Conservation (phyloP, 2,329 filamentous ascomycete genomes). For the Fusarium sp. region DNA sequence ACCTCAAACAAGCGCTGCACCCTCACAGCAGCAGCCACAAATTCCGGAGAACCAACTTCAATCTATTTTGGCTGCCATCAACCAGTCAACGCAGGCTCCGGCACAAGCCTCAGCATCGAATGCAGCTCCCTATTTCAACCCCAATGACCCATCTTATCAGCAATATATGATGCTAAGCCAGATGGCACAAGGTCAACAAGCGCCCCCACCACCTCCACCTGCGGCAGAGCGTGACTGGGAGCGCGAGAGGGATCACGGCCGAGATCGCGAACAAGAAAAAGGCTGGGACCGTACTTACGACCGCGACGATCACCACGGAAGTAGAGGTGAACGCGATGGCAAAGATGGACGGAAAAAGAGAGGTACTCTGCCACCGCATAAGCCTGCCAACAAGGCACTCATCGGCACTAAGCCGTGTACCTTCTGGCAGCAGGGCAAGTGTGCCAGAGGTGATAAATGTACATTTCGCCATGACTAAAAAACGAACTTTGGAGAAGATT, state of each 20-base stretch:
- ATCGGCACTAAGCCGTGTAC: slow-evolving; percentile 76
- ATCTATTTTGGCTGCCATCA: slow-evolving; percentile 59
- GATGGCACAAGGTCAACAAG: slow-evolving; percentile 52
- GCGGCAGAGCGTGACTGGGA: slow-evolving; percentile 52
- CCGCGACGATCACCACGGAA: slow-evolving; percentile 50
- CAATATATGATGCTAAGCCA: slow-evolving; percentile 56
- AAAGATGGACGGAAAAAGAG: slow-evolving; percentile 58
- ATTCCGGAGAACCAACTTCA: slow-evolving; percentile 57
- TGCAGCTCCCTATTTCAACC: slow-evolving; percentile 49
- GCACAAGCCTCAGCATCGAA: slow-evolving; percentile 40
- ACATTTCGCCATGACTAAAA: slow-evolving; percentile 75
- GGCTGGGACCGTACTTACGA: slow-evolving; percentile 43
- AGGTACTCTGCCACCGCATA: slow-evolving; percentile 56
- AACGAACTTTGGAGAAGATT: slow-evolving; percentile 15
- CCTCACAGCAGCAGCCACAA: slow-evolving; percentile 47
- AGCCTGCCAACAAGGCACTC: slow-evolving; percentile 65
- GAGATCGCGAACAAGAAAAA: slow-evolving; percentile 51
- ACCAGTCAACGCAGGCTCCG: slow-evolving; percentile 51
- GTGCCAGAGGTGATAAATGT: slow-evolving; percentile 78
- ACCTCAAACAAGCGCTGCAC: slow-evolving; percentile 15
- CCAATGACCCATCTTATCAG: slow-evolving; percentile 57
- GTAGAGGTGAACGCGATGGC: slow-evolving; percentile 50
- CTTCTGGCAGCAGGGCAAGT: slow-evolving; percentile 78
- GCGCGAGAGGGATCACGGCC: slow-evolving; percentile 26
- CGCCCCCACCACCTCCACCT: slow-evolving; percentile 39